phyloP scores from a whole-genome alignment of 768 basidiomycete species.

The Agaricus subrufescens region DNA sequence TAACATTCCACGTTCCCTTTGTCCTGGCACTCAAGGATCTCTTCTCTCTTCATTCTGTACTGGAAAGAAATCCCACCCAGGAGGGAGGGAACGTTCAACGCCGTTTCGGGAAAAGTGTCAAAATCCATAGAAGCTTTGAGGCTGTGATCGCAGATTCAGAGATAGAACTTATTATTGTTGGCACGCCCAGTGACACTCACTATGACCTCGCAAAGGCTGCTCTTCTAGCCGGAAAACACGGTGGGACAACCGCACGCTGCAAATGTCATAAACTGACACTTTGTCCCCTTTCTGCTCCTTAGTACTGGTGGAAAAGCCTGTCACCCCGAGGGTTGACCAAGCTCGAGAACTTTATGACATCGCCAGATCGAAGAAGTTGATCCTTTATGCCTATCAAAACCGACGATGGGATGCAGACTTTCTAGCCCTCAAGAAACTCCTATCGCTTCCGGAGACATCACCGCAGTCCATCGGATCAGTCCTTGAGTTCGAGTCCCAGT shows the following conservation, averaged over 20 bases:
- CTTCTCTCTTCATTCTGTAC: slow-evolving; percentile 69
- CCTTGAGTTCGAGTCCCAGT: slow-evolving; percentile 76
- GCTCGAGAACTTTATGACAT: slow-evolving; percentile 57
- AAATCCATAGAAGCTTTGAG: slow-evolving; percentile 58
- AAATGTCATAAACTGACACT: background rate
- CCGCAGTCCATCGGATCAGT: slow-evolving; percentile 55
- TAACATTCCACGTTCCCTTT: slow-evolving; percentile 81
- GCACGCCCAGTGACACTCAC: slow-evolving; percentile 74
- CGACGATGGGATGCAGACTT: slow-evolving; percentile 80
- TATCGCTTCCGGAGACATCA: slow-evolving; percentile 47
- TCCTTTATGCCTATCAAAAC: slow-evolving; percentile 72
- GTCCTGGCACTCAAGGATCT: slow-evolving; percentile 65
- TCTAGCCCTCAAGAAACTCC: slow-evolving; percentile 55
- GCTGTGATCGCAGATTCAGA: slow-evolving; percentile 56
- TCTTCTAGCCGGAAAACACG: slow-evolving; percentile 69
- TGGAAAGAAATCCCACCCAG: slow-evolving; percentile 63
- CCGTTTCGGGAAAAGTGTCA: slow-evolving; percentile 53
- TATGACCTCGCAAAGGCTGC: slow-evolving; percentile 61
- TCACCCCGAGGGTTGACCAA: slow-evolving; percentile 55
- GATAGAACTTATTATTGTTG: slow-evolving; percentile 65
- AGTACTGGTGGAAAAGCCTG: slow-evolving; percentile 82
- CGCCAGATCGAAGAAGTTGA: slow-evolving; percentile 53
- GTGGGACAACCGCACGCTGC: slow-evolving; percentile 25
- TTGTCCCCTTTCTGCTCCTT: background rate
- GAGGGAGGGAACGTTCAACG: slow-evolving; percentile 62